These are phyloP conservation scores for Globisporangium solare DNA, from an alignment of 352 stramenopile species.

Conservation along the genomic window DNA sequence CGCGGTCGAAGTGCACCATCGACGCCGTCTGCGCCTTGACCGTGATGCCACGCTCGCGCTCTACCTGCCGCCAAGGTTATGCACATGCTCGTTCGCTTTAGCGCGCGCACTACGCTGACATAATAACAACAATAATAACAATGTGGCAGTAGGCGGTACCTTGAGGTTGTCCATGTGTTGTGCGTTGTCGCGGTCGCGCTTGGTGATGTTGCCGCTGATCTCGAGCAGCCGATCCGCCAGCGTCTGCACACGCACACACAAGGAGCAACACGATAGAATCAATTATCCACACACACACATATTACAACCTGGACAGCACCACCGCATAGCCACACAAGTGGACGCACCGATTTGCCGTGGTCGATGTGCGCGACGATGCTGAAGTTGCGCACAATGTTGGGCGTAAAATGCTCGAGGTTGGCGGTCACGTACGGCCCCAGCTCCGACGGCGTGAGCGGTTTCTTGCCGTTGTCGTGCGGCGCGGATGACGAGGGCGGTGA, in stretches of 20 bases:
- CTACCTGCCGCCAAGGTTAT: constrained; percentile 52
- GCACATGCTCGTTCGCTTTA: neutral
- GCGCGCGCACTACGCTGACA: neutral
- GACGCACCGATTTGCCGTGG: constrained; percentile 86
- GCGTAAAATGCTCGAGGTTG: constrained; percentile 53
- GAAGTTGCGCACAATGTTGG: constrained; percentile 87
- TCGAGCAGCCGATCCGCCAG: constrained; percentile 90
- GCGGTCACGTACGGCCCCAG: constrained; percentile 59
- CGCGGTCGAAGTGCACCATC: constrained; percentile 88
- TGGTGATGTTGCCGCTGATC: constrained; percentile 85
- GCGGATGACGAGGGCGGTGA: neutral
- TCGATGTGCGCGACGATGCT: constrained; percentile 91
- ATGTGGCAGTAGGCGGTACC: no score
- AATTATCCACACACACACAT: neutral
- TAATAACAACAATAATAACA: no score
- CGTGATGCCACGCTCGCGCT: constrained; percentile 98
- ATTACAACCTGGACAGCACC: no score
- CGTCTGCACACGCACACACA: constrained; percentile 34
- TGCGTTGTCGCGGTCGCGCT: constrained; percentile 74
- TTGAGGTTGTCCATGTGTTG: constrained; percentile 92
- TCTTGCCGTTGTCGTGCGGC: constrained; percentile 15
- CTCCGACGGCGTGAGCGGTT: constrained; percentile 36
- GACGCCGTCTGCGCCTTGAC: constrained; percentile 97
- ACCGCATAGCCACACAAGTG: no score
- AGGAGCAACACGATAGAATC: neutral